Percentiles rank a stretch among this genome's conserved stretches.
Conservation (phyloP, 208 protist genomes). For the Leishmania arabica region DNA sequence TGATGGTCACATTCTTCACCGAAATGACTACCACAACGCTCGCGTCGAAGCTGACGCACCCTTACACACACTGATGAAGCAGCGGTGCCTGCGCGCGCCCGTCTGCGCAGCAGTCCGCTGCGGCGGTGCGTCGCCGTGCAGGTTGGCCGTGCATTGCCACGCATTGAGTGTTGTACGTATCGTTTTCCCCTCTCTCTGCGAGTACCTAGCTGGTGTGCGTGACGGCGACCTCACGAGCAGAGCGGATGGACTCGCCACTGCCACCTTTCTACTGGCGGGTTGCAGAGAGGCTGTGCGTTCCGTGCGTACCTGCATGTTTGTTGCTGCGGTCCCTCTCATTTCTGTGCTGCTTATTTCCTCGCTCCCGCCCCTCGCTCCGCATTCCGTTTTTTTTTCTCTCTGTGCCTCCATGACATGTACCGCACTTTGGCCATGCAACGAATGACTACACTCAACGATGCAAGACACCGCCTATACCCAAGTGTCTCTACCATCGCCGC, state of each 20-base stretch:
- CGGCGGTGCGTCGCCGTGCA: neutral
- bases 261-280: neutral
- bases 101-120: neutral
- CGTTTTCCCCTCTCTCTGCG: neutral
- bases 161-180: neutral
- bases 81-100: neutral
- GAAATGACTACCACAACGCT: neutral
- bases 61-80: neutral
- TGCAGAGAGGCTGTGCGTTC: neutral
- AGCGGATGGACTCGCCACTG: neutral
- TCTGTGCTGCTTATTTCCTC: neutral
- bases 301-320: neutral
- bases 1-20: constrained; percentile 1
- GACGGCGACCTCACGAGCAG: neutral
- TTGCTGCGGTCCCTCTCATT: neutral
- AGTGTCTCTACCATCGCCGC: neutral
- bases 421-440: neutral
- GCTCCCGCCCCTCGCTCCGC: neutral
- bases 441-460: neutral
- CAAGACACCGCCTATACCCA: neutral
- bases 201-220: neutral
- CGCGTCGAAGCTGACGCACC: neutral
- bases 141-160: neutral
- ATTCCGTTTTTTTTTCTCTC: neutral
- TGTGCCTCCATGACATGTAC: neutral